phyloP scores from a whole-genome alignment of 2,329 filamentous ascomycete genomes.

The Alternaria brassicicola region DNA sequence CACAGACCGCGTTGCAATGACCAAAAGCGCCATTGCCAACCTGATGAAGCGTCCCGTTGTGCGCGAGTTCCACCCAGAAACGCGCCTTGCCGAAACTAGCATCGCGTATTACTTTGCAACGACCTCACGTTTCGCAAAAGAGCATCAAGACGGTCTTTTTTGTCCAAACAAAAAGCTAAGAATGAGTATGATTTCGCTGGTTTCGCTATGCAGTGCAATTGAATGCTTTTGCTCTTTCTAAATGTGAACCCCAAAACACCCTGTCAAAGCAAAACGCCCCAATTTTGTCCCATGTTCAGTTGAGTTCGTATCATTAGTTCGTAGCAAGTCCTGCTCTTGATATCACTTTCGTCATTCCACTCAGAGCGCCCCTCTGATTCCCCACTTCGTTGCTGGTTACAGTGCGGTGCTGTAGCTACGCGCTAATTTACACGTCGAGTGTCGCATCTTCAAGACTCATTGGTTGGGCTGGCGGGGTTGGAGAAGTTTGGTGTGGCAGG shows the following conservation, averaged over 20 bases:
- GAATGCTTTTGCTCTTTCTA: conserved; percentile 6
- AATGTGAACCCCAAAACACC: neutral
- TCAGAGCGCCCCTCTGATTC: neutral
- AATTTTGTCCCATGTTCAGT: neutral
- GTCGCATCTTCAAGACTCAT: conserved; percentile 19
- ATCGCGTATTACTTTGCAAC: neutral
- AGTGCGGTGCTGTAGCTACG: neutral
- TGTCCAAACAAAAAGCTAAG: neutral
- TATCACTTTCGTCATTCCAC: neutral
- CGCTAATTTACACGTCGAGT: neutral
- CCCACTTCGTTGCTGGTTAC: neutral
- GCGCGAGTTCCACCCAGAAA: neutral
- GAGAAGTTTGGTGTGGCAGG: conserved; percentile 38
- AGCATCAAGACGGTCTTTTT: neutral
- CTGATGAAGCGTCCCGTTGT: neutral
- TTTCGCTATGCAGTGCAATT: conserved; percentile 6
- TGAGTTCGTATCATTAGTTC: conserved; percentile 3
- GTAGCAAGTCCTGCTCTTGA: neutral
- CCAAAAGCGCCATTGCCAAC: neutral
- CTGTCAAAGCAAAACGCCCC: neutral
- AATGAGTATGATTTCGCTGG: conserved; percentile 5
- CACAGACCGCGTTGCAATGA: neutral
- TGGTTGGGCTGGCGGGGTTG: conserved; percentile 32
- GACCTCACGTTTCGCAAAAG: neutral
- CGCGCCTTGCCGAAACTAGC: neutral